Base-by-base conservation (phyloP, 371 early-diverging fungal genomes). In the Haplosporangium sp. region DNA sequence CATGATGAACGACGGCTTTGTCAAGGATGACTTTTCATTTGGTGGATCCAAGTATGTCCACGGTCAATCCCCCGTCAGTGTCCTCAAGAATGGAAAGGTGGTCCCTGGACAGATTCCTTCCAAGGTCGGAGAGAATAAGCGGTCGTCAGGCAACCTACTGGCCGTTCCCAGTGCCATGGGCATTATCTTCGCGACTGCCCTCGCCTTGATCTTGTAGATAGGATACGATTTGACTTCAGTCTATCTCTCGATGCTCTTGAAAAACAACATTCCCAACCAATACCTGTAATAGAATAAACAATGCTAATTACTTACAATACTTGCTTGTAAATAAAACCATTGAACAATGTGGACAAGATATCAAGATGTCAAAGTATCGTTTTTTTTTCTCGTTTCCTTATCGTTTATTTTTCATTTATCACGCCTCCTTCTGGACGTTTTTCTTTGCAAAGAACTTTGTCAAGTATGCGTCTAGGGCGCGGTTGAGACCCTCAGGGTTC, bases 11-110 rank as follows among this genome's bases (percentile, higher is more conserved):
- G 80, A 82, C 23, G 84, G 85, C 16, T 85, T 79, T 56, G 81
- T 85, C 5, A 51, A 62, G 13, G 87, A 87, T 21, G 85, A 85
- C n/a, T 85, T 83, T 53, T 84, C 85, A 2, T 85, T 82, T 56
- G 82, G 84, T 5, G 73, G 80, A 20, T 0, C 87, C n/a, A 81
- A 74, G 20, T 88, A 88, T 67, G 83, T 85, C 46, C 77, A 86
- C 56, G 86, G 87, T 0, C 89, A 88, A 59, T 59, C 69, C 1
- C 79, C 79, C 21, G 79, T 77, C 14, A 62, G 69, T 6, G 51
- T 77, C 38, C 69, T 29, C 29, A 29, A 64, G 73, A 72, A 77
- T 29, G 79, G 73, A 20, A 71, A 64, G 61, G 64, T 69, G 8
- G 55, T 77, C 14, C 62, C 72, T 37, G 73, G 79, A 53, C 60